phyloP scores from a whole-genome alignment of 352 stramenopile species.

The Globisporangium abappressorium region DNA sequence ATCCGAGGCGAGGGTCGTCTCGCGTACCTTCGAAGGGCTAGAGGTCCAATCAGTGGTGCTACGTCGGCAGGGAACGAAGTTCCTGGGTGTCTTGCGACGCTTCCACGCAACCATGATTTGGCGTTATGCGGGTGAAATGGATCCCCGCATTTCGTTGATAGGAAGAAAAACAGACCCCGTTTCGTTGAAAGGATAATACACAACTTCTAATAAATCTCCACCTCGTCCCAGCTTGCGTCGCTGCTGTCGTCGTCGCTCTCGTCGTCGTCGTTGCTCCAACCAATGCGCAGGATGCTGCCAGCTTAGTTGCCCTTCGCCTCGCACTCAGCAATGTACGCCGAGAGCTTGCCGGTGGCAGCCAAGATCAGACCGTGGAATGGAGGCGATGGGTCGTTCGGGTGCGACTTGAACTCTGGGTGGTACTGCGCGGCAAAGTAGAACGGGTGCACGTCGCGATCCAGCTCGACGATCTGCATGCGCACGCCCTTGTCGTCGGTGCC shows the following conservation, averaged over 20 bases:
- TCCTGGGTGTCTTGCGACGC: too few species aligned
- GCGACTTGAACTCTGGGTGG: constrained; percentile 98
- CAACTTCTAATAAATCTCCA: constrained; percentile 17
- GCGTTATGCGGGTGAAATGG: too few species aligned
- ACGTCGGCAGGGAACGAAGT: too few species aligned
- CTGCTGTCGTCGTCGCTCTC: background rate
- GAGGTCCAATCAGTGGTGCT: too few species aligned
- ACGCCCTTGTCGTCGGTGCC: constrained; percentile 96
- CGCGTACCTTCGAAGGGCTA: too few species aligned
- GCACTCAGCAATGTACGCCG: constrained; percentile 54
- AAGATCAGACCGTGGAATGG: constrained; percentile 97
- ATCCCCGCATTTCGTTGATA: background rate
- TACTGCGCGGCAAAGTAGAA: constrained; percentile 99
- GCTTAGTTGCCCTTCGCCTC: constrained; percentile 34
- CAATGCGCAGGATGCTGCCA: background rate
- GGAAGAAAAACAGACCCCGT: constrained; percentile 12
- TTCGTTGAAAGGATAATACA: too few species aligned
- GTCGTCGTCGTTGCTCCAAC: background rate
- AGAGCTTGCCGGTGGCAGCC: constrained; percentile 79
- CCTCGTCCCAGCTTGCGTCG: background rate
- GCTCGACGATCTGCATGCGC: constrained; percentile 99
- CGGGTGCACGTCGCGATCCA: constrained; percentile 93
- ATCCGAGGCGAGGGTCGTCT: too few species aligned
- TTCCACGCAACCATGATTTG: too few species aligned
- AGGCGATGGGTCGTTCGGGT: constrained; percentile 94